Base-by-base conservation (phyloP, 148 eudicot genomes). In the Rhododendron vialii region DNA sequence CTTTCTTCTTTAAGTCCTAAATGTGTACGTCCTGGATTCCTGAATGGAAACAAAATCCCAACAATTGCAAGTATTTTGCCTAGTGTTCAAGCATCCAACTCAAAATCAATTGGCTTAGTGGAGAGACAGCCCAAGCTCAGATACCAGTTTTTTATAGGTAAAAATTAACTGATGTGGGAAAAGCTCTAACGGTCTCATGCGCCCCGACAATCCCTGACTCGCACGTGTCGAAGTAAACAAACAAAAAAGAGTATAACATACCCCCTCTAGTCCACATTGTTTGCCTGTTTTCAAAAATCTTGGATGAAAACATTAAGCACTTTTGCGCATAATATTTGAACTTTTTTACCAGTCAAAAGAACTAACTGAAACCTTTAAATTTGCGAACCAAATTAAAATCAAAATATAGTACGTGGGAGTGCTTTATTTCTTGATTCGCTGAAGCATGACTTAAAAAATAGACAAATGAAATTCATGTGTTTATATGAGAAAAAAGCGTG, bases 21-120 rank as follows among this genome's bases (percentile, higher is more conserved):
- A 8, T 7, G 12, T 20, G 3, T 26, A 9, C 1, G 2, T 4
- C 22, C 18, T 24, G 35, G 69, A 53, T 24, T 69, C 51, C 17
- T 20, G 50, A 86, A 73, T 28, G 84, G 82, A 82, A 77, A 71
- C 69, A 33, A 84, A n/a, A 18, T 43, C 14, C 75, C 53, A 75
- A 67, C 43, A n/a, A 83, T 67, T 26, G 28, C n/a, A 74, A 61
- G 48, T 43, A 26, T 12, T 38, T 38, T 61, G 18, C 79, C 18
- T 2, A 11, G 38, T 13, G 38, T 71, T 30, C 5, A 71, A 30
- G 38, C 8, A 5, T 71, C 38, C 38, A 71, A 30, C 76, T 30
- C 76, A 71, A 71, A 63, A 28, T 71, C 76, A 71, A 30, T 71
- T 71, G 76, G 38, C 38, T 30, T 14, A 71, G 38, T 3, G 76